Percentiles rank a stretch among this genome's conserved stretches.
Evolutionary conservation across 2,329 filamentous ascomycete genomes (phyloP).

Genomic region (Endocalyx cinctus): DNA sequence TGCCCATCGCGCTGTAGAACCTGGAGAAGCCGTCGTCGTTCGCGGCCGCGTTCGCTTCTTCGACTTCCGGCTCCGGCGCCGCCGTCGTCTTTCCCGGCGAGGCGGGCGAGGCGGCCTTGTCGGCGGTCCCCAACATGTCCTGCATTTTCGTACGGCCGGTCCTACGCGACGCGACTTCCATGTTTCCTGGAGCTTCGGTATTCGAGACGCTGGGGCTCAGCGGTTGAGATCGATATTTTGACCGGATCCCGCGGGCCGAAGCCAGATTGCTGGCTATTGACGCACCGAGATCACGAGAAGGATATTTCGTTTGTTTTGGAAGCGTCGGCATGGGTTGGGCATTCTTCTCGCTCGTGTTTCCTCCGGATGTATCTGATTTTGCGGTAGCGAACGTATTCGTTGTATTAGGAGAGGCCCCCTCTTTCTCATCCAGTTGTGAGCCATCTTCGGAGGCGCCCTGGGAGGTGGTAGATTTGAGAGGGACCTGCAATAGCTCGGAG

Average conservation of each 20-base stretch:
- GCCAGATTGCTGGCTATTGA: constrained; percentile 88
- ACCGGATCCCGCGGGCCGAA: constrained; percentile 74
- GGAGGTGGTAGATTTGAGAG: constrained; percentile 48
- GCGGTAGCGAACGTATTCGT: constrained; percentile 18
- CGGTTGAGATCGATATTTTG: constrained; percentile 60
- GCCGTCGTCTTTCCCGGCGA: constrained; percentile 30
- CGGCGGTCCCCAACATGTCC: constrained; percentile 48
- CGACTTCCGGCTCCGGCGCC: constrained; percentile 16
- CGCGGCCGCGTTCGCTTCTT: constrained; percentile 20
- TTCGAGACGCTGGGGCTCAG: constrained; percentile 69
- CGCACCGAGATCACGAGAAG: constrained; percentile 66
- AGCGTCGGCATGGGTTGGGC: constrained; percentile 29
- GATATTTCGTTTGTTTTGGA: constrained; percentile 43
- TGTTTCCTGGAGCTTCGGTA: constrained; percentile 66
- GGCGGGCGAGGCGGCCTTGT: constrained; percentile 50
- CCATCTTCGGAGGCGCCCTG: constrained; percentile 31
- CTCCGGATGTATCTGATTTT: constrained; percentile 15
- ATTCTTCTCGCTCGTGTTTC: constrained; percentile 16
- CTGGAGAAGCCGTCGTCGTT: constrained; percentile 78
- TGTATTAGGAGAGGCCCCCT: constrained; percentile 15
- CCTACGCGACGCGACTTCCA: constrained; percentile 53
- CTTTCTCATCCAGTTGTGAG: constrained; percentile 33
- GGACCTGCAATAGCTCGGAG: constrained; percentile 73
- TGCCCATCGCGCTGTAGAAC: constrained; percentile 91
- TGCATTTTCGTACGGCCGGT: constrained; percentile 50